These are phyloP conservation scores for Chernovozyma sophiae-reginae DNA, from an alignment of 1,139 yeast genomes.

Conservation along the genomic window DNA sequence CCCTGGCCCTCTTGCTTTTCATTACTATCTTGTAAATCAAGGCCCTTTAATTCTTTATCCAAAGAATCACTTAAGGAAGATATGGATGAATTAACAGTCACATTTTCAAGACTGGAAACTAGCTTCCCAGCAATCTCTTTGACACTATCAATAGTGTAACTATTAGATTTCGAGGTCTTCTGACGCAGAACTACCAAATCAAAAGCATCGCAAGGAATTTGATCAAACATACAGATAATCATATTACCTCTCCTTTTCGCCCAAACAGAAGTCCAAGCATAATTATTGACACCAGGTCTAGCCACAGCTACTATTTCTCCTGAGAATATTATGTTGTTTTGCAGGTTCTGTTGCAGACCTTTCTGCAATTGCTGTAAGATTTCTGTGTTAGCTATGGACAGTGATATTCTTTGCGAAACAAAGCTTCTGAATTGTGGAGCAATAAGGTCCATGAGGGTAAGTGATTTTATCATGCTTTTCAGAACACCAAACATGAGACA, in stretches of 20 bases:
- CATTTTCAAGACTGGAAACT: slow-evolving; percentile 19
- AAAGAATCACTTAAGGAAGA: slow-evolving; percentile 30
- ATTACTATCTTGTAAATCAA: slow-evolving; percentile 14
- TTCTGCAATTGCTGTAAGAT: not conserved
- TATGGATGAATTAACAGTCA: slow-evolving; percentile 17
- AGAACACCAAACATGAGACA: slow-evolving; percentile 84
- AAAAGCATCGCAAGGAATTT: slow-evolving; percentile 77
- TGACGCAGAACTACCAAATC: slow-evolving; percentile 49
- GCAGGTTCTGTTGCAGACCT: slow-evolving; percentile 5
- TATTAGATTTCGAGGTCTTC: slow-evolving; percentile 12
- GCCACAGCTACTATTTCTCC: slow-evolving; percentile 58
- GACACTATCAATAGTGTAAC: slow-evolving; percentile 30
- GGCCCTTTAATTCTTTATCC: slow-evolving; percentile 18
- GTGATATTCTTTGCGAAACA: slow-evolving; percentile 53
- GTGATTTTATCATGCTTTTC: slow-evolving; percentile 55
- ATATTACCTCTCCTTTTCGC: slow-evolving; percentile 70
- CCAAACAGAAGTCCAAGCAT: slow-evolving; percentile 85
- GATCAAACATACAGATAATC: slow-evolving; percentile 82
- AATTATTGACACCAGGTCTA: slow-evolving; percentile 45
- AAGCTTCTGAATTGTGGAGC: slow-evolving; percentile 70
- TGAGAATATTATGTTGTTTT: slow-evolving; percentile 37
- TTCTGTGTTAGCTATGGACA: slow-evolving; percentile 14
- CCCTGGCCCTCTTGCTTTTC: slow-evolving; percentile 9
- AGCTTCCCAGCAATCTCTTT: slow-evolving; percentile 42
- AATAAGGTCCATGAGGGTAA: slow-evolving; percentile 71